Percentiles rank a stretch among this genome's conserved stretches.
Evolutionary conservation across 2,329 filamentous ascomycete species (phyloP).

Genomic region (Fusarium luffae): DNA sequence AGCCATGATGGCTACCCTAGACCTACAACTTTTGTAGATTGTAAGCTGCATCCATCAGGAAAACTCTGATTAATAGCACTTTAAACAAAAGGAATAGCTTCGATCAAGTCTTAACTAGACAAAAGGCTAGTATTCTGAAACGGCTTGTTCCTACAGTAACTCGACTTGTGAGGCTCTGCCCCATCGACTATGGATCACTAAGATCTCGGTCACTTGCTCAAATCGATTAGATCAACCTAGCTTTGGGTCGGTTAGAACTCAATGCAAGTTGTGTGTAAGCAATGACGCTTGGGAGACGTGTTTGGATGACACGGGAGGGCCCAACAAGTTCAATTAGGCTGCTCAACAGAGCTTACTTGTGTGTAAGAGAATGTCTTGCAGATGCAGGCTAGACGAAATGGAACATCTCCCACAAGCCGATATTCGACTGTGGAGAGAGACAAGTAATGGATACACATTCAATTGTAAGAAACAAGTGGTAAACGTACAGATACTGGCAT

Average conservation of each 20-base stretch:
- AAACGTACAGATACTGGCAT: background rate
- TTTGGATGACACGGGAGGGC: background rate
- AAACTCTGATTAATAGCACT: background rate
- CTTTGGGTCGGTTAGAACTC: conserved; percentile 16
- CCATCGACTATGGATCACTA: background rate
- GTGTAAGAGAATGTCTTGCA: background rate
- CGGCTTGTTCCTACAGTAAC: background rate
- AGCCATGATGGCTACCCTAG: conserved; percentile 12
- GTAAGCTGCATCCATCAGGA: background rate
- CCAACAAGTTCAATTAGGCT: conserved; percentile 1
- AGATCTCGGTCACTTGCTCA: conserved; percentile 9
- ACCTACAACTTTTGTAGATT: background rate
- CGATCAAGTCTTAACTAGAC: background rate
- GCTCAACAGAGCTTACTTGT: conserved; percentile 4
- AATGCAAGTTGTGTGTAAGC: background rate
- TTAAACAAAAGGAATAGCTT: background rate
- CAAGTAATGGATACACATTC: background rate
- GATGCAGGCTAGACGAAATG: background rate
- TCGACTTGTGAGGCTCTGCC: conserved; percentile 11
- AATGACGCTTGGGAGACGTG: conserved; percentile 24
- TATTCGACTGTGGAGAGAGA: background rate
- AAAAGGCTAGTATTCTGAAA: background rate
- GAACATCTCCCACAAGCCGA: background rate
- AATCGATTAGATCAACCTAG: conserved; percentile 8
- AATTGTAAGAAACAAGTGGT: background rate